phyloP scores from a whole-genome alignment of 2,329 filamentous ascomycete species.

The Trichophyton verrucosum region DNA sequence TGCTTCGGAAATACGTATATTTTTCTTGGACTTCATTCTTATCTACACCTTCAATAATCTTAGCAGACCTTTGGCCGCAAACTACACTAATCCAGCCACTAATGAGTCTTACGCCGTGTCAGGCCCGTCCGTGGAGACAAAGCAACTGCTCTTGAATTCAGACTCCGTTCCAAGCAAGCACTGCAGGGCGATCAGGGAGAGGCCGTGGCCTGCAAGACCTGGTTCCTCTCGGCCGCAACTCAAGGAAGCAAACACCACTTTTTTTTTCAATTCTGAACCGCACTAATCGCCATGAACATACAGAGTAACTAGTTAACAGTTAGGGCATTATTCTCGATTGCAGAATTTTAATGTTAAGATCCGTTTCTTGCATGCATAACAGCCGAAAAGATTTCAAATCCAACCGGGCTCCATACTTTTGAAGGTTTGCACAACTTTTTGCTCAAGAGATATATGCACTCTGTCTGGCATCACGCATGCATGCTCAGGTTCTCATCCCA shows the following conservation, averaged over 20 bases:
- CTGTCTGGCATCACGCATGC: neutral
- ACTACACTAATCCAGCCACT: neutral
- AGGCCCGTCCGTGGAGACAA: neutral
- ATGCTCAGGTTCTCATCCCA: neutral
- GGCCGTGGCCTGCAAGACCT: neutral
- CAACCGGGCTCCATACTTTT: neutral
- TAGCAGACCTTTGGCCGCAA: neutral
- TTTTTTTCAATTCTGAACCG: neutral
- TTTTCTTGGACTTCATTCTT: neutral
- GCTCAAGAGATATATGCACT: neutral
- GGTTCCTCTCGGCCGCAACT: neutral
- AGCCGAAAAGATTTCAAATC: neutral
- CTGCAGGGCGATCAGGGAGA: neutral
- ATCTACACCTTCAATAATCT: no score
- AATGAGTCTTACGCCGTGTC: neutral
- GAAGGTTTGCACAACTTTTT: neutral
- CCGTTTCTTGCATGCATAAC: constrained; percentile 1
- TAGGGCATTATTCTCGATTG: neutral
- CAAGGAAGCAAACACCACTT: neutral
- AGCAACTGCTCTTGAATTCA: neutral
- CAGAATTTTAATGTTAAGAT: constrained; percentile 1
- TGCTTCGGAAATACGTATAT: neutral
- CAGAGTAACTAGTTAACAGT: neutral
- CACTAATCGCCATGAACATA: neutral
- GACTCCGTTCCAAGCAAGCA: neutral